These are phyloP conservation scores for Aquilaria malaccensis DNA, from an alignment of 345 rosid species.

Conservation along the genomic window DNA sequence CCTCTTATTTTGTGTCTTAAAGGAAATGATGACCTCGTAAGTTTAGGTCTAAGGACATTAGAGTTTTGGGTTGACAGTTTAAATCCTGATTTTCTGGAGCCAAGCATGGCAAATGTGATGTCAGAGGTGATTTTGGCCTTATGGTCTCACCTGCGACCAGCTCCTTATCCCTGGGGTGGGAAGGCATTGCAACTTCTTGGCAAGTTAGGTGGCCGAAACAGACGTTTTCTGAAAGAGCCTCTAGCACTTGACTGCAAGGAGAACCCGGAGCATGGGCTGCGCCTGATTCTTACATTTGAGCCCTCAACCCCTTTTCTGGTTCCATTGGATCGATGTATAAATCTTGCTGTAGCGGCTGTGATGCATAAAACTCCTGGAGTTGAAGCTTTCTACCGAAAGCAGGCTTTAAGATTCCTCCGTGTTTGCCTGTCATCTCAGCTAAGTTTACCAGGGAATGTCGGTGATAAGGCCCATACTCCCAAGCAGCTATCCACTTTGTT, in stretches of 20 bases:
- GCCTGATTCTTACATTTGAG: slow-evolving; percentile 93
- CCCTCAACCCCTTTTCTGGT: slow-evolving; percentile 94
- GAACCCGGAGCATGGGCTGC: slow-evolving; percentile 96
- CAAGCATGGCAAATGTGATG: slow-evolving; percentile 97
- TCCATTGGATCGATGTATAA: slow-evolving; percentile 85
- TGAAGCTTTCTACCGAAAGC: slow-evolving; percentile 79
- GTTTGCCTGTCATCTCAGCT: slow-evolving; percentile 94
- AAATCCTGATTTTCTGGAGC: slow-evolving; percentile 97
- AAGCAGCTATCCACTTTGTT: slow-evolving; percentile 57
- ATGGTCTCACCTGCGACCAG: slow-evolving; percentile 96
- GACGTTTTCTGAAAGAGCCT: slow-evolving; percentile 95
- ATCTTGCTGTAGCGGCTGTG: slow-evolving; percentile 92
- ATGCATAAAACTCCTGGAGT: slow-evolving; percentile 55
- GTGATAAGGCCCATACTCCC: slow-evolving; percentile 63
- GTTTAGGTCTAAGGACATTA: slow-evolving; percentile 84
- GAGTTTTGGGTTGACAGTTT: slow-evolving; percentile 99
- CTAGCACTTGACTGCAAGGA: slow-evolving; percentile 97
- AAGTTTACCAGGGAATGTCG: slow-evolving; percentile 80
- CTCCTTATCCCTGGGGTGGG: slow-evolving; percentile 90
- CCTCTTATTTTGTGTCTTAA: slow-evolving; percentile 88
- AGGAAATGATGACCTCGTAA: slow-evolving; percentile 87
- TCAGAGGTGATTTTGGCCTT: slow-evolving; percentile 94
- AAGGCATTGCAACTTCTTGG: slow-evolving; percentile 95
- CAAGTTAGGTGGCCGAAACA: slow-evolving; percentile 96
- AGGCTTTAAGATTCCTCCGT: slow-evolving; percentile 80